Conservation (phyloP, 345 rosid species). For the Sisymbrium irio region DNA sequence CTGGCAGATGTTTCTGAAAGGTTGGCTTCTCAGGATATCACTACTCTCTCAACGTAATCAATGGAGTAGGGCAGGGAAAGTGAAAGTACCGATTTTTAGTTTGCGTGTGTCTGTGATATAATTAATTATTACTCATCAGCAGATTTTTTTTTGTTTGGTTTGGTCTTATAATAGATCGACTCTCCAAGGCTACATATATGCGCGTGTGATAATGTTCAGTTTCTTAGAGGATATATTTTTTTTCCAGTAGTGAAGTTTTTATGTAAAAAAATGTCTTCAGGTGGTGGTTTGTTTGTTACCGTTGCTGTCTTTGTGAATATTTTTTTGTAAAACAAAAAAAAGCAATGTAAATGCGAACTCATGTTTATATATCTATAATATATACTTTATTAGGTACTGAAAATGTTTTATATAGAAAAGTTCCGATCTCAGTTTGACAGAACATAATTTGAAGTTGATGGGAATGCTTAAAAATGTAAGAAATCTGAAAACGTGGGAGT, state of each 20-base stretch:
- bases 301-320: neutral
- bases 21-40: conserved; percentile 58
- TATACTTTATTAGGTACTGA: no score
- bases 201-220: neutral
- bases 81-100: neutral
- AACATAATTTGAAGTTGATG: no score
- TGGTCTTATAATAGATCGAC: neutral
- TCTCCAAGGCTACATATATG: neutral
- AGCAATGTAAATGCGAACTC: neutral
- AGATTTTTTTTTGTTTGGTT: neutral
- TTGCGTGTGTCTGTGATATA: neutral
- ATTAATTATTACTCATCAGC: neutral
- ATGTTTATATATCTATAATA: no score
- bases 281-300: conserved; percentile 9
- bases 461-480: no score
- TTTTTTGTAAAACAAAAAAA: neutral
- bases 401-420: neutral
- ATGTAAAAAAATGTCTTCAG: conserved; percentile 10
- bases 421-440: no score
- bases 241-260: neutral
- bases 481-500: no score
- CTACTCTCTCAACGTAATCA: conserved; percentile 18
- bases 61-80: neutral
- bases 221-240: neutral
- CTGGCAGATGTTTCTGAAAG: conserved; percentile 82